These are phyloP conservation scores for Combretum micranthum DNA, from an alignment of 345 rosid genomes.

Conservation along the genomic window DNA sequence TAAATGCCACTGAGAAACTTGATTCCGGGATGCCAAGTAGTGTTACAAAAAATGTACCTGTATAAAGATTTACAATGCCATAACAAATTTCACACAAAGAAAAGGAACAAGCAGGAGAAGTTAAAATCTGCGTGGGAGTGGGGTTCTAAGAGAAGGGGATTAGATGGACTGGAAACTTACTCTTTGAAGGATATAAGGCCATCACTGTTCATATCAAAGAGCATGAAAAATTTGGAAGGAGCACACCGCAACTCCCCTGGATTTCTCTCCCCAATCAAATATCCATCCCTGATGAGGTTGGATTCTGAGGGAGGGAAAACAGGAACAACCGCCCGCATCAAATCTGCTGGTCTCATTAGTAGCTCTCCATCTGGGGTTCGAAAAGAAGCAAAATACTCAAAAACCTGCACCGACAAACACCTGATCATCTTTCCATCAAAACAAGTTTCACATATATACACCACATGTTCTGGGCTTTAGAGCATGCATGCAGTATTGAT, in stretches of 20 bases:
- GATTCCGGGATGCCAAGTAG: constrained; percentile 91
- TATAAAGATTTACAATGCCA: constrained; percentile 9
- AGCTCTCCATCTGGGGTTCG: constrained; percentile 52
- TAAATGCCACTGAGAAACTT: constrained; percentile 75
- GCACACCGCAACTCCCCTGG: constrained; percentile 74
- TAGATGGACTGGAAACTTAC: constrained; percentile 39
- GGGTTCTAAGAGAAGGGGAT: too few species aligned
- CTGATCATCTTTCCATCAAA: too few species aligned
- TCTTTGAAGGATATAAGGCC: constrained; percentile 89
- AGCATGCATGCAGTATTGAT: too few species aligned
- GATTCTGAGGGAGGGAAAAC: constrained; percentile 98
- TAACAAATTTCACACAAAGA: background rate
- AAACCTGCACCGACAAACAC: constrained; percentile 37
- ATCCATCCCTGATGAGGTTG: constrained; percentile 75
- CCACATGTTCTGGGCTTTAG: too few species aligned
- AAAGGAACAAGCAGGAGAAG: background rate
- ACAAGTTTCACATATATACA: too few species aligned
- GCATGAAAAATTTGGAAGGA: constrained; percentile 86
- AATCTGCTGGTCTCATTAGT: constrained; percentile 75
- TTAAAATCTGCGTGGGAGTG: background rate
- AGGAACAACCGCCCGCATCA: constrained; percentile 91
- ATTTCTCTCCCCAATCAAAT: constrained; percentile 75
- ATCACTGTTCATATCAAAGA: constrained; percentile 71
- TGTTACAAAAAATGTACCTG: constrained; percentile 92
- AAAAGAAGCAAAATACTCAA: constrained; percentile 79